These are phyloP conservation scores for Orbilia blumenaviensis DNA, from an alignment of 2,329 filamentous ascomycete species.

Conservation along the genomic window DNA sequence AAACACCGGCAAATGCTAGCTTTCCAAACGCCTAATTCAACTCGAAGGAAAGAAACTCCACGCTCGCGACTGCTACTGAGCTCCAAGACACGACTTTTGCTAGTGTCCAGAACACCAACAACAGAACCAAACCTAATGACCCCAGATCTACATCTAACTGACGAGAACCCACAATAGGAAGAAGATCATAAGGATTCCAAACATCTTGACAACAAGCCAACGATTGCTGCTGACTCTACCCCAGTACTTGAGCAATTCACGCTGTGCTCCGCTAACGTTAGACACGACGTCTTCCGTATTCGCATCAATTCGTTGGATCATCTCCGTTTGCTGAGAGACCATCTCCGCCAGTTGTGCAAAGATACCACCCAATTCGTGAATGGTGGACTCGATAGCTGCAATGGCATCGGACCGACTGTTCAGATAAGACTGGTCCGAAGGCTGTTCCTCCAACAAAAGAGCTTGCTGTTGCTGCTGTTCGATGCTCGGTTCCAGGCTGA, in stretches of 20 bases:
- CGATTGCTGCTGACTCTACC: conserved; percentile 90
- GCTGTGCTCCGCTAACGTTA: conserved; percentile 95
- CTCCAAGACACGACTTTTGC: neutral
- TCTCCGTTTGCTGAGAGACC: conserved; percentile 96
- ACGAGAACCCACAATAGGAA: conserved; percentile 59
- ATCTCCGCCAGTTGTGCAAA: conserved; percentile 95
- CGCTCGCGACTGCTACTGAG: neutral
- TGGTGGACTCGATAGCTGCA: conserved; percentile 94
- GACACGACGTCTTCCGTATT: conserved; percentile 98
- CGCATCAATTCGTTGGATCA: conserved; percentile 96
- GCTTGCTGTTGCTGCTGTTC: conserved; percentile 69
- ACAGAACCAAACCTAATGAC: conserved; percentile 39
- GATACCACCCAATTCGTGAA: conserved; percentile 87
- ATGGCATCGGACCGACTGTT: conserved; percentile 94
- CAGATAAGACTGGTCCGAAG: conserved; percentile 85
- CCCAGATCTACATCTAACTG: conserved; percentile 50
- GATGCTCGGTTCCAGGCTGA: conserved; percentile 76
- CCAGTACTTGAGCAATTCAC: conserved; percentile 97
- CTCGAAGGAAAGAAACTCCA: conserved; percentile 28
- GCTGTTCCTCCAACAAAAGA: conserved; percentile 91
- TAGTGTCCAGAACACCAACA: conserved; percentile 22
- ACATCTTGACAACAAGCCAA: conserved; percentile 87
- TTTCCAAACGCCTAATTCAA: conserved; percentile 47
- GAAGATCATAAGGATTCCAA: conserved; percentile 61
- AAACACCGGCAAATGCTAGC: conserved; percentile 50